phyloP scores from a whole-genome alignment of 2,329 filamentous ascomycete species.

The Chaetomium globosum region DNA sequence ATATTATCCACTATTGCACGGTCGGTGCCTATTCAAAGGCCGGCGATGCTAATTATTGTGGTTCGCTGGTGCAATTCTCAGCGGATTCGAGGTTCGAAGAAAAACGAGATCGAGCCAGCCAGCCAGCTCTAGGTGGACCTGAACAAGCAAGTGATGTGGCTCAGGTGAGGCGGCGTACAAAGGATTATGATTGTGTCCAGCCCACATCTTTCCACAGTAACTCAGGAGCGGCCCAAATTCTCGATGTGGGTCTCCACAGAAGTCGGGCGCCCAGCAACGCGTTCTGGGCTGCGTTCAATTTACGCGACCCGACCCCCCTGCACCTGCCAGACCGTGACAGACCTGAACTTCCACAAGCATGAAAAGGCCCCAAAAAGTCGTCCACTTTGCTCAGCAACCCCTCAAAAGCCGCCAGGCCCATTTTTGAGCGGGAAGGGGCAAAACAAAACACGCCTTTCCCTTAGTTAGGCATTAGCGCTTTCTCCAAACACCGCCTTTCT shows the following conservation, averaged over 20 bases:
- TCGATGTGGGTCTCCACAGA: background rate
- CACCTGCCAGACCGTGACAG: slow-evolving; percentile 18
- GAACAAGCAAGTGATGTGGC: slow-evolving; percentile 5
- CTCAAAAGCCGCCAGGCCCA: slow-evolving; percentile 7
- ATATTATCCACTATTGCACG: slow-evolving; percentile 21
- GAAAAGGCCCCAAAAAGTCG: slow-evolving; percentile 21
- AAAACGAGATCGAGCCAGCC: background rate
- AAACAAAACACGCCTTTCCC: slow-evolving; percentile 23
- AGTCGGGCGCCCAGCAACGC: slow-evolving; percentile 24
- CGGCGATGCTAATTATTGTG: slow-evolving; percentile 17
- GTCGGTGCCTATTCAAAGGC: slow-evolving; percentile 16
- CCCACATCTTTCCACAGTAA: too few species aligned
- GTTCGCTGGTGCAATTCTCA: background rate
- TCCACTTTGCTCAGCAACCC: slow-evolving; percentile 15
- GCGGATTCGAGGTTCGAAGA: background rate
- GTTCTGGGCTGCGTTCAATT: slow-evolving; percentile 31
- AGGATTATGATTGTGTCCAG: background rate
- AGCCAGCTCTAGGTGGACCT: background rate
- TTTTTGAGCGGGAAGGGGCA: slow-evolving; percentile 20
- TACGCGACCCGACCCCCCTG: slow-evolving; percentile 30
- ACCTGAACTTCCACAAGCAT: slow-evolving; percentile 14
- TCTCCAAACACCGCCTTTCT: slow-evolving; percentile 12
- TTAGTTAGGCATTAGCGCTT: slow-evolving; percentile 17
- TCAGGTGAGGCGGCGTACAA: slow-evolving; percentile 8
- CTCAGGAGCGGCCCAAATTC: background rate